Conservation (phyloP, 768 basidiomycete genomes). For the Lactarius sp. region DNA sequence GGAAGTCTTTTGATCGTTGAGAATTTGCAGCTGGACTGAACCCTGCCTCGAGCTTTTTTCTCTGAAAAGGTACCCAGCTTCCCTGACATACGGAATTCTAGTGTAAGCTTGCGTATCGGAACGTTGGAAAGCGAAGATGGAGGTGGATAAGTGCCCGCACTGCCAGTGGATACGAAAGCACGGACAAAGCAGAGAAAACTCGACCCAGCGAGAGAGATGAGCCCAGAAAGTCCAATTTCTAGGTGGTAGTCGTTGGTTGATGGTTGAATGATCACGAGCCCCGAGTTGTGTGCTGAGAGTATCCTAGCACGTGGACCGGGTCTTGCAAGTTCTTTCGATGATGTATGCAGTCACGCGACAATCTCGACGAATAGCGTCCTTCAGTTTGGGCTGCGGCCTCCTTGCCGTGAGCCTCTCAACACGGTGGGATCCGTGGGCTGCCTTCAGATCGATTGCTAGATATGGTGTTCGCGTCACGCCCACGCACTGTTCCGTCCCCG, state of each 20-base stretch:
- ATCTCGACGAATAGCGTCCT: conserved; percentile 9
- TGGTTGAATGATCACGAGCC: too few relatives aligned
- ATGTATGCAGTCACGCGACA: conserved; percentile 13
- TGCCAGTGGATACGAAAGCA: conserved; percentile 17
- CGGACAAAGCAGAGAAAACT: conserved; percentile 12
- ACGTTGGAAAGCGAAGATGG: background rate
- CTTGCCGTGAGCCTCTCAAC: conserved; percentile 15
- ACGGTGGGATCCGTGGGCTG: conserved; percentile 7
- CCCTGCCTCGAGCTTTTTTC: background rate
- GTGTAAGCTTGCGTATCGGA: background rate
- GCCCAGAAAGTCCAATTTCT: background rate
- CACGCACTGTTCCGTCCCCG: background rate
- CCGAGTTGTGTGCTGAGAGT: too few relatives aligned
- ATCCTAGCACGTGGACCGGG: too few relatives aligned
- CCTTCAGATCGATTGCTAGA: conserved; percentile 14
- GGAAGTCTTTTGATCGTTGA: conserved; percentile 9
- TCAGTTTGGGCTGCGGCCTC: conserved; percentile 8
- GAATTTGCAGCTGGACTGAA: background rate
- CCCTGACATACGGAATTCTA: conserved; percentile 5
- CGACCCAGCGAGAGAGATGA: conserved; percentile 14
- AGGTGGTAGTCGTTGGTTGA: too few relatives aligned
- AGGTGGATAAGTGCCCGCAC: conserved; percentile 14
- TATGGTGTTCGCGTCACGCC: conserved; percentile 5
- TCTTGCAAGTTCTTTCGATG: too few relatives aligned
- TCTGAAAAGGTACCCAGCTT: background rate